Evolutionary conservation across 371 early-diverging fungal species (phyloP), one percentile per base, ranked within the genome.

Genomic region (Rhizopus arrhizus): DNA sequence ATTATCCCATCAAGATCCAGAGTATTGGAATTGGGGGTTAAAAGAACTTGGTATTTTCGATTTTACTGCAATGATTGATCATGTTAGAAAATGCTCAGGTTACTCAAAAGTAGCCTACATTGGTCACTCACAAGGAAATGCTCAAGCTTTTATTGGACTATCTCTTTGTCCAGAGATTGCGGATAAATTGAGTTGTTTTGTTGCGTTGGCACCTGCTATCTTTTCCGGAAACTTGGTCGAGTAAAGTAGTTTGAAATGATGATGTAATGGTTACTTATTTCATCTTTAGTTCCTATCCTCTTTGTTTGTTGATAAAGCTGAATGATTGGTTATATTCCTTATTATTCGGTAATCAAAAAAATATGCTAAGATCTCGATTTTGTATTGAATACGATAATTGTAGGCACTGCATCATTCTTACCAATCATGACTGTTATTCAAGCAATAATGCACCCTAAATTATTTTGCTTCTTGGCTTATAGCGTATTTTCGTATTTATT

Each of bases 111-210:
- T 85, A 34, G 78, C 70, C 10, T 82, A 72, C 48, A 76, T 85
- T 59, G 86, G 86, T 2, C 83, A 84, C 58, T 83, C 84, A 29
- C 86, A 85, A 61, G 86, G 86, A 16, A 84, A 81, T 58, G 78
- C 86, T 0, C 82, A 81, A 60, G 82, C 71, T 3, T 85, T 84
- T 69, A 60, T 82, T 47, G 84, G 73, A 2, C 57, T 84, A 51
- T 62, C 66, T 1, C 56, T 76, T 10, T 74, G 71, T 33, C 83
- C 84, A 9, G 64, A 73, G 12, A 33, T 81, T 2, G 62, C 64
- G 29, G 61, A 64, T 12, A 80, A 75, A 4, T 53, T 85, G 16
- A 77, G 76, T 16, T 77, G 76, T 35, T 80, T 85, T 54, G 58
- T 83, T 48, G 85, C 85, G 3, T 66, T 85, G 22, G 85, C 85